phyloP scores from a whole-genome alignment of 2,329 filamentous ascomycete genomes.

The Botrytis fabae region DNA sequence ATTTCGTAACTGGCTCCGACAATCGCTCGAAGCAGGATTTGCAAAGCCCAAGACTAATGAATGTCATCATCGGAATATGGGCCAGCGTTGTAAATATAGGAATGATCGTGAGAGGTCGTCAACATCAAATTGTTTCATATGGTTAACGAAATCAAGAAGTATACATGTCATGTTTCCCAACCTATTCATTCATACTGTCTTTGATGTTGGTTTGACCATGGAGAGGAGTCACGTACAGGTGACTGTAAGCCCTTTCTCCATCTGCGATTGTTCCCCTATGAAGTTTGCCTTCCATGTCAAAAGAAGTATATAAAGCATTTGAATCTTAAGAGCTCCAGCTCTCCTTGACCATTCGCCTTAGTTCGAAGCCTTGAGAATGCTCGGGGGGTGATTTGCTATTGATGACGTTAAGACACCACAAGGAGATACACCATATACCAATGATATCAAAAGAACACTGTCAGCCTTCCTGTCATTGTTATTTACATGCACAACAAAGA shows the following conservation, averaged over 20 bases:
- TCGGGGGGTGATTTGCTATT: not conserved
- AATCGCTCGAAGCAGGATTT: not conserved
- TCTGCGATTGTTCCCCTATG: no score
- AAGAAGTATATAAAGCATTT: not conserved
- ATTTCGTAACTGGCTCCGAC: constrained; percentile 13
- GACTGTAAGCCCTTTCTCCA: not conserved
- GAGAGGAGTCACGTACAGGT: not conserved
- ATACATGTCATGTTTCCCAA: not conserved
- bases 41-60: not conserved
- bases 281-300: no score
- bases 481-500: not conserved
- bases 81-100: not conserved
- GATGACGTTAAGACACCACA: no score
- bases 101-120: not conserved
- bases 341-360: not conserved
- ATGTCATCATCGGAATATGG: not conserved
- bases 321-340: not conserved
- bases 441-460: not conserved
- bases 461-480: not conserved
- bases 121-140: constrained; percentile 1
- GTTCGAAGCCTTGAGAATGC: not conserved
- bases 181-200: not conserved
- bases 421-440: not conserved
- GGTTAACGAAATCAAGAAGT: not conserved
- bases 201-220: not conserved